Evolutionary conservation across 441 rosid species (phyloP).

Genomic region (Heliophila coronopifolia): DNA sequence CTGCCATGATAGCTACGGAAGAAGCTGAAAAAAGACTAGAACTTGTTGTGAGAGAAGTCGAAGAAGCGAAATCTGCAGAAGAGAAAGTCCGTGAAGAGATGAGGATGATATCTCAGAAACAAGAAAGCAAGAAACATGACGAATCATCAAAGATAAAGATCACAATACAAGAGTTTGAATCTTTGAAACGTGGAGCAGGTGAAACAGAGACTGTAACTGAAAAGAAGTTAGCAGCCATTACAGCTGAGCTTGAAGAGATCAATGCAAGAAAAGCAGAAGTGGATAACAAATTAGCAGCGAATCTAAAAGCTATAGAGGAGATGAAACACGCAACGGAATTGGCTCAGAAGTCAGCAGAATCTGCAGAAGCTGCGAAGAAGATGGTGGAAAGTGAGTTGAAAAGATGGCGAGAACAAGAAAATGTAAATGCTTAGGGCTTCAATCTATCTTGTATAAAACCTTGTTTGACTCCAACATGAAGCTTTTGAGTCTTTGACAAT

Average conservation of each 20-base stretch:
- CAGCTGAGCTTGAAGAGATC: slow-evolving; percentile 42
- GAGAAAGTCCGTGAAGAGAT: slow-evolving; percentile 43
- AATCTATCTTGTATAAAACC: slow-evolving; percentile 12
- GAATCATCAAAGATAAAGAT: slow-evolving; percentile 40
- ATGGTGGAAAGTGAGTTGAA: slow-evolving; percentile 54
- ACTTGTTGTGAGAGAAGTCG: slow-evolving; percentile 33
- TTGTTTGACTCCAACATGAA: slow-evolving; percentile 6
- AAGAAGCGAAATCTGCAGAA: slow-evolving; percentile 51
- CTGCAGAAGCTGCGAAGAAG: slow-evolving; percentile 60
- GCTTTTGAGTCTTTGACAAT: no score
- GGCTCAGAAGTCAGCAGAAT: slow-evolving; percentile 62
- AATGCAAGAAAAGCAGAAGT: slow-evolving; percentile 34
- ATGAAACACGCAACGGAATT: slow-evolving; percentile 55
- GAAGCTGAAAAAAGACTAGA: slow-evolving; percentile 46
- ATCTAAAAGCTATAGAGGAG: slow-evolving; percentile 50
- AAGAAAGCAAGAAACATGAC: slow-evolving; percentile 20
- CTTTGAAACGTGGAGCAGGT: slow-evolving; percentile 42
- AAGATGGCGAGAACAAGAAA: slow-evolving; percentile 49
- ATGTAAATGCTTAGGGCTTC: slow-evolving; percentile 20
- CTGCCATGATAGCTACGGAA: slow-evolving; percentile 25
- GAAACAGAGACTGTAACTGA: slow-evolving; percentile 39
- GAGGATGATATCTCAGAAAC: slow-evolving; percentile 35
- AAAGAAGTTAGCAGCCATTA: slow-evolving; percentile 38
- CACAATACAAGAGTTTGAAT: slow-evolving; percentile 44
- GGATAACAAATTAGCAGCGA: slow-evolving; percentile 41